These are phyloP conservation scores for Macrocystidia cucumis DNA, from an alignment of 1,284 basidiomycete genomes.

Conservation along the genomic window DNA sequence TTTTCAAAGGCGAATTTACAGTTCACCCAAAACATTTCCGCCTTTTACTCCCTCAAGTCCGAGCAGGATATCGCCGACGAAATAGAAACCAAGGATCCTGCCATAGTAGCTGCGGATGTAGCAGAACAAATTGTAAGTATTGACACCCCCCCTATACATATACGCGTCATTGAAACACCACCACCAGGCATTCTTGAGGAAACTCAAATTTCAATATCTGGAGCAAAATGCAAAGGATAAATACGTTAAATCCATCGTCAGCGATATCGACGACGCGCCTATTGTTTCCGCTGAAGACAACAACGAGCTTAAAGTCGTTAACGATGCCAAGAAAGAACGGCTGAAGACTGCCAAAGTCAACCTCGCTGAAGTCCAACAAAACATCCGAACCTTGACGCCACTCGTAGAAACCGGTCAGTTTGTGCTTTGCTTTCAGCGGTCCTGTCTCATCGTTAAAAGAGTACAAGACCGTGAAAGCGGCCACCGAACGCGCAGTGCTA, in stretches of 20 bases:
- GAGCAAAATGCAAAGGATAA: slow-evolving; percentile 85
- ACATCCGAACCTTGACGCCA: slow-evolving; percentile 54
- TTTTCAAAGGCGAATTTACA: slow-evolving; percentile 27
- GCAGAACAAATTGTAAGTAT: slow-evolving; percentile 36
- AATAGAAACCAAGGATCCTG: slow-evolving; percentile 31
- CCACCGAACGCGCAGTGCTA: slow-evolving; percentile 46
- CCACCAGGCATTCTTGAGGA: slow-evolving; percentile 67
- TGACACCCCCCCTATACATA: neutral
- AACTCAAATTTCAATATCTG: slow-evolving; percentile 79
- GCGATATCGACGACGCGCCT: slow-evolving; percentile 73
- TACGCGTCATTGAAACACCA: slow-evolving; percentile 1
- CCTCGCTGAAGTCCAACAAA: slow-evolving; percentile 51
- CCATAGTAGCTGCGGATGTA: slow-evolving; percentile 37
- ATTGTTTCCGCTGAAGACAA: slow-evolving; percentile 71
- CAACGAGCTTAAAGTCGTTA: slow-evolving; percentile 49
- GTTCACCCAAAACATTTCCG: slow-evolving; percentile 24
- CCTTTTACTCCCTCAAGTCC: slow-evolving; percentile 26
- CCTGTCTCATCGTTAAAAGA: slow-evolving; percentile 29
- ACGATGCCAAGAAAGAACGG: slow-evolving; percentile 62
- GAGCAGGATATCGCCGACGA: slow-evolving; percentile 29
- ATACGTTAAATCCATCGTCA: slow-evolving; percentile 79
- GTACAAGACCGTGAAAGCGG: slow-evolving; percentile 43
- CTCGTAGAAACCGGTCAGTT: slow-evolving; percentile 51
- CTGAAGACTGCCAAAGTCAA: slow-evolving; percentile 58
- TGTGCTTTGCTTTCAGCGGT: slow-evolving; percentile 1